phyloP scores from a whole-genome alignment of 2,329 filamentous ascomycete species.

The Fusarium torulosum region DNA sequence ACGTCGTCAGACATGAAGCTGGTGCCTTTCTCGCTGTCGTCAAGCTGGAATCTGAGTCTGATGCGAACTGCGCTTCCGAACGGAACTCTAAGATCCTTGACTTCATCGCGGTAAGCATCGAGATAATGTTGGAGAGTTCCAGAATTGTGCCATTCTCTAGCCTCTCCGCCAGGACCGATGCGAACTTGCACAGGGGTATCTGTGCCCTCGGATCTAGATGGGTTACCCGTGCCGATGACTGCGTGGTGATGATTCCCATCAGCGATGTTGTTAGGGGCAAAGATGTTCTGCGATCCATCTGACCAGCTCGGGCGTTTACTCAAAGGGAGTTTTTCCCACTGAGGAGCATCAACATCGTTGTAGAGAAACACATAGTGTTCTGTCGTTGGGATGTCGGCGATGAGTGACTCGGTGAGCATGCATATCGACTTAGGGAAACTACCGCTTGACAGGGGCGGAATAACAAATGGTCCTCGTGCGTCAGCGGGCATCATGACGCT shows the following conservation, averaged over 20 bases:
- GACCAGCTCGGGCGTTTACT: conserved; percentile 17
- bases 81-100: conserved; percentile 9
- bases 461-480: neutral
- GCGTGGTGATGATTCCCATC: conserved; percentile 29
- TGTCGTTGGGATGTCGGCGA: conserved; percentile 25
- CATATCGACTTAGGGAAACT: neutral
- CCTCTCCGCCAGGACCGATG: conserved; percentile 23
- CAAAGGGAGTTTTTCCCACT: conserved; percentile 2
- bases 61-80: conserved; percentile 26
- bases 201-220: neutral
- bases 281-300: conserved; percentile 18
- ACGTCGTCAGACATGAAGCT: neutral
- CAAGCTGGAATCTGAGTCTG: conserved; percentile 22
- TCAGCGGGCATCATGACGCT: neutral
- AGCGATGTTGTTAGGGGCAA: conserved; percentile 11
- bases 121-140: conserved; percentile 9
- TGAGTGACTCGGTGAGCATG: conserved; percentile 22
- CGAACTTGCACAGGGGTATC: conserved; percentile 11
- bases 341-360: conserved; percentile 12
- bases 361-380: conserved; percentile 23
- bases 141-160: conserved; percentile 2
- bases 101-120: conserved; percentile 10
- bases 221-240: conserved; percentile 11
- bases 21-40: neutral
- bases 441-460: too few species aligned